A percentile compares a stretch with the other conserved stretches of the same genome.
phyloP scores from a whole-genome alignment of 352 stramenopile species.

The Phytopythium helicoides region DNA sequence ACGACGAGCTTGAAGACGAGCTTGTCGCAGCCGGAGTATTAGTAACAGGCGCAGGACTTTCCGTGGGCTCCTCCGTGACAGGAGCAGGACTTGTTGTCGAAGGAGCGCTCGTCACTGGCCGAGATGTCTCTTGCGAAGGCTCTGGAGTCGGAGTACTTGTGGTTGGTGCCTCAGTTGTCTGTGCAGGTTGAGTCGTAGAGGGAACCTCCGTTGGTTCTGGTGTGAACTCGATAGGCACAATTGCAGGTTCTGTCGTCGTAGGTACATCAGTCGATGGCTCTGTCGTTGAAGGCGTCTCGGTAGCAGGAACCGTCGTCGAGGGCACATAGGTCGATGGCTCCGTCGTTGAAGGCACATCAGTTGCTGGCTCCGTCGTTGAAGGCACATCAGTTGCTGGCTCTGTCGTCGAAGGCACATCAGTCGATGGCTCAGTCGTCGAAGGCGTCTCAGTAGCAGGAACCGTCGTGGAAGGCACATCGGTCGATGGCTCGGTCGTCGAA shows the following conservation, averaged over 20 bases:
- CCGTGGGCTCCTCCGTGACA: no score
- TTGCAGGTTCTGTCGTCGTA: not conserved
- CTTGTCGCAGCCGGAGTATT: slow-evolving; percentile 16
- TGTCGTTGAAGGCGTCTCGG: not conserved
- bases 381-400: slow-evolving; percentile 1
- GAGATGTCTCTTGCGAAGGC: slow-evolving; percentile 12
- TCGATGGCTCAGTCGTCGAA: not conserved
- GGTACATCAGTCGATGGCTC: not conserved
- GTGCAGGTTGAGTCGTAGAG: not conserved
- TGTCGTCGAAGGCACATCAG: not conserved
- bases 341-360: not conserved
- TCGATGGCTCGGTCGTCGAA: not conserved
- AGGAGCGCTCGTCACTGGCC: slow-evolving; percentile 15
- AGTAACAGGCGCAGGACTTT: no score
- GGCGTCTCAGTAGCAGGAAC: not conserved
- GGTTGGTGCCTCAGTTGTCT: not conserved
- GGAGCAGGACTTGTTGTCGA: slow-evolving; percentile 11
- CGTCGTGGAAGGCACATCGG: not conserved
- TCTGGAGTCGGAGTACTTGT: not conserved
- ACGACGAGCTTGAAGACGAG: slow-evolving; percentile 12
- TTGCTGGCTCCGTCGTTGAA: not conserved
- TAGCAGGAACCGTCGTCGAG: not conserved
- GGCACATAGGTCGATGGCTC: not conserved
- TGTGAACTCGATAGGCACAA: slow-evolving; percentile 1
- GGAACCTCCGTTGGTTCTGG: not conserved